These are phyloP conservation scores for Sclerotinia sclerotiorum DNA, from an alignment of 2,329 filamentous ascomycete species.

Conservation along the genomic window DNA sequence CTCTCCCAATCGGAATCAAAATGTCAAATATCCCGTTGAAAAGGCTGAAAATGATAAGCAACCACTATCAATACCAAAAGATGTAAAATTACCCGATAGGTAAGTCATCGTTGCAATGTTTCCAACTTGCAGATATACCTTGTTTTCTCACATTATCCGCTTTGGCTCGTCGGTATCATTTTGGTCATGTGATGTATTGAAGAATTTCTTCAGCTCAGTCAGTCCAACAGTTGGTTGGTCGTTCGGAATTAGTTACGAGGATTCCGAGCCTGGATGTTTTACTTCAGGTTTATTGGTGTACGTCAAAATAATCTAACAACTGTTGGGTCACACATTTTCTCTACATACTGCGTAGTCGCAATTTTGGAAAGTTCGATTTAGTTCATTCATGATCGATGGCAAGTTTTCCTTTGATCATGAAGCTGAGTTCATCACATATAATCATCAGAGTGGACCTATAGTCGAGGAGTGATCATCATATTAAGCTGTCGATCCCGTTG, in stretches of 20 bases:
- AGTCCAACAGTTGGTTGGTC: background rate
- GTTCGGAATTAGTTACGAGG: background rate
- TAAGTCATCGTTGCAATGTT: background rate
- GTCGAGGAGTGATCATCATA: background rate
- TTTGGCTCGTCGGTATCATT: background rate
- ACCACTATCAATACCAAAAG: background rate
- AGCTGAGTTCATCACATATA: background rate
- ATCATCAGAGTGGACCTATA: background rate
- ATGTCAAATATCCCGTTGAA: background rate
- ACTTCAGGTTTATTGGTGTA: background rate
- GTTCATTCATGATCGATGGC: background rate
- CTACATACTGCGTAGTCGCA: background rate
- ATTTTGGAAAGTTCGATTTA: background rate
- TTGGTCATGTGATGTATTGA: constrained; percentile 5
- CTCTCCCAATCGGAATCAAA: constrained; percentile 5
- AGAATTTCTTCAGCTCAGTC: background rate
- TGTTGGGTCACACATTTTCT: background rate
- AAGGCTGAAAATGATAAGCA: constrained; percentile 7
- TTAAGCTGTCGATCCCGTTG: background rate
- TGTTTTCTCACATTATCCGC: background rate
- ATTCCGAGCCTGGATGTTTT: background rate
- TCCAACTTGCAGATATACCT: constrained; percentile 1
- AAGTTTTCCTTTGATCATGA: background rate
- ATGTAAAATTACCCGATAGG: background rate
- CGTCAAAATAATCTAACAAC: background rate